Base-by-base conservation (phyloP, 2,329 filamentous ascomycete species). In the Ascochyta lentis region DNA sequence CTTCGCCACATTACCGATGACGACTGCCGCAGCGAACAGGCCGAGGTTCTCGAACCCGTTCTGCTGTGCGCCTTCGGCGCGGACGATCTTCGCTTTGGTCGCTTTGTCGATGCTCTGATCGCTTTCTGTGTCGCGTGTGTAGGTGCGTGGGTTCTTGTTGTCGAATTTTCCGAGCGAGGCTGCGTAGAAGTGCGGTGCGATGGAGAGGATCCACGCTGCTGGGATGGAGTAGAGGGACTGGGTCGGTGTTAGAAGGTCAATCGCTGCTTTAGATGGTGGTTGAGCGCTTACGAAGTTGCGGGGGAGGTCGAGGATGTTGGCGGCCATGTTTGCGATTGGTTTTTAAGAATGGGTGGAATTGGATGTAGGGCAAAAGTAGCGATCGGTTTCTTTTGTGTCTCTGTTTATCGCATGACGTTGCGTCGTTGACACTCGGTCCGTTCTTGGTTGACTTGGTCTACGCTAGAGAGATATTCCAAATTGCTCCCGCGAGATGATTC, bases 11-110 rank as follows among this genome's bases (percentile, higher is more conserved):
- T 47, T 53, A 16, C 49, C 49, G 27, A 53, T 42, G 0, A 53
- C 49, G 6, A 53, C 43, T 2, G 43, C 43, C 6, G 49, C 43
- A 22, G 49, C 49, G 12, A 47, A 53, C 15, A 53, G 43, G 3
- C 49, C 49, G 7, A 47, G 27, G 42, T 53, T 53, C 37, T 53
- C 49, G 6, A 53, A 53, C 0, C 49, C 49, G 23, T 53, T 53
- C 23, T 53, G 49, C 43, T 47, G 49, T 4, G 43, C 42, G 29
- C 43, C 49, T 22, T 53, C 49, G 10, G 49, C 49, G 22, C 49
- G 42, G 19, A 53, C n/a, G 13, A 53, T 53, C 22, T 22, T 47
- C n/a, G 49, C 49, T 26, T 53, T 53, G 37, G 49, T 53, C 6
- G 43, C 43, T 16, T 53, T 53, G 42, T 53, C 49, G 29, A 53